phyloP scores from a whole-genome alignment of 2,329 filamentous ascomycete species.

The Penicillium sumatraense region DNA sequence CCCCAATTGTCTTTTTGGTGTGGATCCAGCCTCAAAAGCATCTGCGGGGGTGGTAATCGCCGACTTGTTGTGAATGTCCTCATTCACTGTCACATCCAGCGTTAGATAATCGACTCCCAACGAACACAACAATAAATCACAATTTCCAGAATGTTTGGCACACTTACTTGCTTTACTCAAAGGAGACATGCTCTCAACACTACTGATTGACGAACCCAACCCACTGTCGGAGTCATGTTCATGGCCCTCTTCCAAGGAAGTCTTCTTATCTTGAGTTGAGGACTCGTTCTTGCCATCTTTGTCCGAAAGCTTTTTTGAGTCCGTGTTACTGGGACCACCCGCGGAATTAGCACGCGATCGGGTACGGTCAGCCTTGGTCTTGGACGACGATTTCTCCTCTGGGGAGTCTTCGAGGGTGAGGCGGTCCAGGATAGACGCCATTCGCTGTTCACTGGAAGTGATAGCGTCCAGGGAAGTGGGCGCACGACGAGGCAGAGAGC shows the following conservation, averaged over 20 bases:
- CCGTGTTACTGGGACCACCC: conserved; percentile 41
- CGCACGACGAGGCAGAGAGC: conserved; percentile 64
- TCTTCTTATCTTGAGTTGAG: not conserved
- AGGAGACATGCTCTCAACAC: conserved; percentile 49
- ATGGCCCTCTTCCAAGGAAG: conserved; percentile 46
- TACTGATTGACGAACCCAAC: conserved; percentile 79
- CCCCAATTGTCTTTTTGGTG: conserved; percentile 66
- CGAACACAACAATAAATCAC: not conserved
- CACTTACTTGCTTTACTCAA: conserved; percentile 55
- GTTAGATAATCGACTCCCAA: conserved; percentile 23
- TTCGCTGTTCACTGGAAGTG: conserved; percentile 70
- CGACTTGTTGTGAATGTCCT: conserved; percentile 43
- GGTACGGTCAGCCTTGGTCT: conserved; percentile 62
- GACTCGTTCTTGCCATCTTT: conserved; percentile 53
- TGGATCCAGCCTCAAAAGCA: conserved; percentile 50
- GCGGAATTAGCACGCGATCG: conserved; percentile 62
- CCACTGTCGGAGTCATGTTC: conserved; percentile 83
- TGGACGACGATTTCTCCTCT: conserved; percentile 43
- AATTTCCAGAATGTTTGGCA: not conserved
- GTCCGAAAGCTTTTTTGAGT: conserved; percentile 47
- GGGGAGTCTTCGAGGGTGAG: conserved; percentile 64
- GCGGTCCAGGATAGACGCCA: conserved; percentile 67
- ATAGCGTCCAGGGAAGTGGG: conserved; percentile 72
- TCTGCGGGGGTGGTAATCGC: conserved; percentile 67
- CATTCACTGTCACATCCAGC: conserved; percentile 21